phyloP scores from a whole-genome alignment of 495 filamentous ascomycete species.

The Tuber aestivum region DNA sequence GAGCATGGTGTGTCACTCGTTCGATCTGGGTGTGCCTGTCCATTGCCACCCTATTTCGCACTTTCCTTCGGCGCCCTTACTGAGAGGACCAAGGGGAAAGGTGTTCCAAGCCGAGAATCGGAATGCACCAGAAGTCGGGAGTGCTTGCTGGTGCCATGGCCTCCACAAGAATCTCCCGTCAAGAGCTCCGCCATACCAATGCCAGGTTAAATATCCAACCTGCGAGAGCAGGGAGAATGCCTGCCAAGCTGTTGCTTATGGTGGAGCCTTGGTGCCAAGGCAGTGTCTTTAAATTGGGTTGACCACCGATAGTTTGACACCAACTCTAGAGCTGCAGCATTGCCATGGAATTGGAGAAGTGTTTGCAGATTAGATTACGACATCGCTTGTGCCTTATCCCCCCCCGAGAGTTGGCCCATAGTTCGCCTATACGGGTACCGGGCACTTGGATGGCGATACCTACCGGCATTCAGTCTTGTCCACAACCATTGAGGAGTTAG shows the following conservation, averaged over 20 bases:
- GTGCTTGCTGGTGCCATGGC: background rate
- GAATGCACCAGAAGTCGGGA: too few relatives aligned
- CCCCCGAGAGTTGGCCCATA: background rate
- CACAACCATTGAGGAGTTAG: background rate
- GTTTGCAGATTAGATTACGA: background rate
- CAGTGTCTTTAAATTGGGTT: background rate
- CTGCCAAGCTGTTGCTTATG: background rate
- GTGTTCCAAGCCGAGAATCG: background rate
- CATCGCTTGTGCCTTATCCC: background rate
- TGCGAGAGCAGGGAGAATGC: background rate
- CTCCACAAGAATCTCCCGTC: too few relatives aligned
- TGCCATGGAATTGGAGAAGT: background rate
- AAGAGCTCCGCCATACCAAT: background rate
- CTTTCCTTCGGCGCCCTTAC: background rate
- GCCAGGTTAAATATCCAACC: background rate
- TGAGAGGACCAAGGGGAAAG: background rate
- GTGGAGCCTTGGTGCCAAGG: background rate
- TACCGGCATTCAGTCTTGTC: background rate
- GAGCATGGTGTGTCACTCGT: background rate
- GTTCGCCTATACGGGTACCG: background rate
- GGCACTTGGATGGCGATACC: background rate
- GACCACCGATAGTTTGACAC: background rate
- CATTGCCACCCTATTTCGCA: background rate
- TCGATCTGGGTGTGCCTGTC: too few relatives aligned
- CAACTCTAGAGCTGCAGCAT: background rate